A percentile compares a stretch with the other conserved stretches of the same genome.
These are phyloP conservation scores for Solanum pennellii DNA, from an alignment of 257 asterid genomes.

Conservation along the genomic window DNA sequence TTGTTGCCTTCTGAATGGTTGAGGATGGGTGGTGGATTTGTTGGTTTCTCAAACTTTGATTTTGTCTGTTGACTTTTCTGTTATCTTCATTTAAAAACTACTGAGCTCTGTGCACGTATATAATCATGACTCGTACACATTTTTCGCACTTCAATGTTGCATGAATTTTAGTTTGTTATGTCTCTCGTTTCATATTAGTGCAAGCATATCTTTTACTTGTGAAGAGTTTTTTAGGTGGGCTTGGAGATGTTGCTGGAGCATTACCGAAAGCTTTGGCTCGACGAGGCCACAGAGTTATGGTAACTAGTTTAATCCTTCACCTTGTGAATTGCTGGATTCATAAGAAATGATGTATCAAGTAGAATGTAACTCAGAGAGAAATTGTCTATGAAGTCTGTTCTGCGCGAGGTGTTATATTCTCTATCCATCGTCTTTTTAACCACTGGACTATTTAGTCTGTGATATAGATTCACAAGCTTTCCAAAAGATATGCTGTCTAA, in stretches of 20 bases:
- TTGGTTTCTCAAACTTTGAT: not conserved
- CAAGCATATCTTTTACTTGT: not conserved
- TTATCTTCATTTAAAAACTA: not conserved
- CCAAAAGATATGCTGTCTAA: not conserved
- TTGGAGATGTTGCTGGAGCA: conserved; percentile 99
- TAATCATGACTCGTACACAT: not conserved
- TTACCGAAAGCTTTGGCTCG: conserved; percentile 98
- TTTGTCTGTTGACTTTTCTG: not conserved
- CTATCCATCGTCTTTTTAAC: not conserved
- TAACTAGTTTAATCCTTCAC: conserved; percentile 12
- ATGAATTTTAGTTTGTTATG: not conserved
- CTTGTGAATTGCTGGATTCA: not conserved
- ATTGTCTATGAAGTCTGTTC: not conserved
- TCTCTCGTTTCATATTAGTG: not conserved
- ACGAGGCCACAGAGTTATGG: conserved; percentile 99
- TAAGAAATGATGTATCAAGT: not conserved
- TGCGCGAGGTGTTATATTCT: not conserved
- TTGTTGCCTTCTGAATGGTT: not conserved
- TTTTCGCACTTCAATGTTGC: not conserved
- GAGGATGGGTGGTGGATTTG: not conserved
- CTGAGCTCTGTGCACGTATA: not conserved
- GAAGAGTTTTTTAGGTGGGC: conserved; percentile 63
- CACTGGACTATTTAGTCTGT: not conserved
- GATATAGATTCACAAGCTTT: not conserved
- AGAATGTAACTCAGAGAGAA: not conserved